A percentile compares a stretch with the other conserved stretches of the same genome.
Evolutionary conservation across 129 eudicot genomes (phyloP).

Genomic region (Tagetes erecta): DNA sequence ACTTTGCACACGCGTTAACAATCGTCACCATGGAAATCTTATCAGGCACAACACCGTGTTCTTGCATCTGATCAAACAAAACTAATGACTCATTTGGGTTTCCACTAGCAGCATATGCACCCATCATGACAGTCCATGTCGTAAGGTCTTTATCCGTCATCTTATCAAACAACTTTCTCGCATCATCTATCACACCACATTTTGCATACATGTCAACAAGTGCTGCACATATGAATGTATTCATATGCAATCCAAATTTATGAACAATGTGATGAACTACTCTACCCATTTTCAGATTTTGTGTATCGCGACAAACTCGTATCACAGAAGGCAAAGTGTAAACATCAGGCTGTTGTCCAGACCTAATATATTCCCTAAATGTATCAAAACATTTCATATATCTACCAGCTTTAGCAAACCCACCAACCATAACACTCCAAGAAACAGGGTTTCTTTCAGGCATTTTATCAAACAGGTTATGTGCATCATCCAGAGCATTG

Average conservation of each 20-base stretch:
- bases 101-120: conserved; percentile 56
- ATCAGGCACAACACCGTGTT: conserved; percentile 47
- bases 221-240: conserved; percentile 45
- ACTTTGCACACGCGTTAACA: conserved; percentile 60
- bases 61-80: conserved; percentile 63
- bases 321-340: conserved; percentile 55
- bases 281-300: conserved; percentile 55
- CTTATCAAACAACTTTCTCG: conserved; percentile 47
- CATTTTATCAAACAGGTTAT: conserved; percentile 49
- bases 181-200: conserved; percentile 61
- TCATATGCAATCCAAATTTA: conserved; percentile 41
- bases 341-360: conserved; percentile 47
- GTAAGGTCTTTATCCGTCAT: conserved; percentile 60
- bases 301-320: conserved; percentile 53
- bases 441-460: conserved; percentile 51
- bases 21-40: conserved; percentile 56
- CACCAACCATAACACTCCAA: conserved; percentile 81
- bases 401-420: conserved; percentile 57
- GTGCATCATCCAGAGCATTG: conserved; percentile 43
- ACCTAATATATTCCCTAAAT: conserved; percentile 60
- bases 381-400: conserved; percentile 42
- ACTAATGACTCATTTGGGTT: conserved; percentile 50
- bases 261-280: conserved; percentile 48
- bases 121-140: conserved; percentile 73
- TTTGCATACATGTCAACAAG: conserved; percentile 75